Conservation (phyloP, 1,284 basidiomycete genomes). For the Ceratobasidium sp. region DNA sequence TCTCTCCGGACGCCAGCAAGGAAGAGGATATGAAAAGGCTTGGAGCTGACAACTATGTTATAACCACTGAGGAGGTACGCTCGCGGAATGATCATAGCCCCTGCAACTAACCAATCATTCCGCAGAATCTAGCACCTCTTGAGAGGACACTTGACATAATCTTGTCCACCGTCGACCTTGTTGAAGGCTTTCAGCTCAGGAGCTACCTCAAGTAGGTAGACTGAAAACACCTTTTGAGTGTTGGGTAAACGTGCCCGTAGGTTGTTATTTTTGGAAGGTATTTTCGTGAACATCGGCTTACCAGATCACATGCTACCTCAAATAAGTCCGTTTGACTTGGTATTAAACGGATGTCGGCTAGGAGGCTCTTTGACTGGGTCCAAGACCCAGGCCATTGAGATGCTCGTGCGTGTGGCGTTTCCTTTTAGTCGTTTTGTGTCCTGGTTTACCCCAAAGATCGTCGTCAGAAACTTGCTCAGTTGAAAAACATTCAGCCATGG, state of each 20-base stretch:
- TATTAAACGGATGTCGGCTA: conserved; percentile 54
- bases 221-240: background rate
- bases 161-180: conserved; percentile 58
- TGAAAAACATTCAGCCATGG: conserved; percentile 47
- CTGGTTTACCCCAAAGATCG: background rate
- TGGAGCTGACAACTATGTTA: conserved; percentile 64
- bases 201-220: conserved; percentile 52
- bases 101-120: background rate
- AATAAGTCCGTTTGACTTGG: conserved; percentile 54
- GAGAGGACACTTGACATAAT: conserved; percentile 65
- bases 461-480: conserved; percentile 4
- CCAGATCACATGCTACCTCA: conserved; percentile 59
- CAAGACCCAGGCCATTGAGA: conserved; percentile 66
- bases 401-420: conserved; percentile 62
- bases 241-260: conserved; percentile 51
- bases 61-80: conserved; percentile 52
- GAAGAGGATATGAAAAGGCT: conserved; percentile 68
- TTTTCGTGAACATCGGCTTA: conserved; percentile 63
- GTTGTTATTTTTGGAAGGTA: conserved; percentile 55
- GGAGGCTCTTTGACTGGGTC: conserved; percentile 65
- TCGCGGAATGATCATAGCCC: background rate
- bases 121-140: conserved; percentile 58
- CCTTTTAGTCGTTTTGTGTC: conserved; percentile 42
- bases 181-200: conserved; percentile 49
- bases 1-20: conserved; percentile 69